Evolutionary conservation across 2,329 filamentous ascomycete genomes (phyloP).

Genomic region (Whalleya microplaca): DNA sequence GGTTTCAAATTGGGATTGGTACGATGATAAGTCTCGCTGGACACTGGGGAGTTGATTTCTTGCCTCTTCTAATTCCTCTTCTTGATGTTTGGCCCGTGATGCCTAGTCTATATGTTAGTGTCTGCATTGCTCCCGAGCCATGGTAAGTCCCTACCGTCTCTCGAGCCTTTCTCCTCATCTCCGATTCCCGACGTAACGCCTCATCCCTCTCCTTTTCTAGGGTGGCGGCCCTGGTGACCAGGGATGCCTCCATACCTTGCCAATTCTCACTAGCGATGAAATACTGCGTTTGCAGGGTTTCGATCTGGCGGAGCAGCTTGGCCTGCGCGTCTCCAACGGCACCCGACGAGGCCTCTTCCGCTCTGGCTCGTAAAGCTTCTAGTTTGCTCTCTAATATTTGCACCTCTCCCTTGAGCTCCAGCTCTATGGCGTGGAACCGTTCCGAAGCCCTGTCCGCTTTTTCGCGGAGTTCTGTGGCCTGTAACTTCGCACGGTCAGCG

Average conservation of each 20-base stretch:
- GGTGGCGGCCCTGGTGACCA: conserved; percentile 74
- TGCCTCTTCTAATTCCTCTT: conserved; percentile 80
- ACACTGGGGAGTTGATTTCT: conserved; percentile 66
- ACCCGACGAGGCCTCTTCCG: conserved; percentile 87
- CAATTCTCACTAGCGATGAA: conserved; percentile 94
- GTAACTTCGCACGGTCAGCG: conserved; percentile 66
- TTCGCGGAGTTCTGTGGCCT: conserved; percentile 73
- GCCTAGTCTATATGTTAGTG: conserved; percentile 55
- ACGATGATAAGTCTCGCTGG: conserved; percentile 65
- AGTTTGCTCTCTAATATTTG: conserved; percentile 84
- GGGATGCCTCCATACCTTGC: conserved; percentile 90
- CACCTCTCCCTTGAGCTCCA: conserved; percentile 79
- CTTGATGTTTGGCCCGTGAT: conserved; percentile 64
- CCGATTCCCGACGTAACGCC: conserved; percentile 77
- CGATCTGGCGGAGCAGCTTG: conserved; percentile 89
- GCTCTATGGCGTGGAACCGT: conserved; percentile 67
- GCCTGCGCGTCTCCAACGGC: conserved; percentile 81
- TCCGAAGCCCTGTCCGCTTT: conserved; percentile 75
- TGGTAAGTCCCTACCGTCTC: conserved; percentile 68
- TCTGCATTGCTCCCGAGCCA: neutral
- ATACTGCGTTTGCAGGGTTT: conserved; percentile 95
- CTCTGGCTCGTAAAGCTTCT: conserved; percentile 80
- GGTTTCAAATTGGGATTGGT: conserved; percentile 61
- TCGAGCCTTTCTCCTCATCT: conserved; percentile 85
- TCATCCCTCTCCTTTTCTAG: conserved; percentile 94